Percentiles rank a stretch among this genome's conserved stretches.
These are phyloP conservation scores for Eremochloa ophiuroides DNA, from an alignment of 176 grass and related monocot species.

Conservation along the genomic window DNA sequence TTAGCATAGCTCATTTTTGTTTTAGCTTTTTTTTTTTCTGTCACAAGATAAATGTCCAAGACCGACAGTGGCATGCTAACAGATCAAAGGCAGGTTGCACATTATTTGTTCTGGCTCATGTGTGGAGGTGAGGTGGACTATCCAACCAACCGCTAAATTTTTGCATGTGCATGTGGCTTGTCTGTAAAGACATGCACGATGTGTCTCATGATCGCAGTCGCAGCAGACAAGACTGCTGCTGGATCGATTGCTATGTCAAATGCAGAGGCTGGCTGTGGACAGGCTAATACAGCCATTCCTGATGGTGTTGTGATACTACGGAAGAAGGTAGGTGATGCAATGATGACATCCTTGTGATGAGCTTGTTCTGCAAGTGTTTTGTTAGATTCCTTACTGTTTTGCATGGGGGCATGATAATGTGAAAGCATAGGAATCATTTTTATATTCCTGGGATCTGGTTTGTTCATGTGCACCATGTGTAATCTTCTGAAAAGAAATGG, in stretches of 20 bases:
- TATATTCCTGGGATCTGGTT: not conserved
- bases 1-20: too few relatives aligned
- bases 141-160: not conserved
- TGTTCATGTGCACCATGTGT: not conserved
- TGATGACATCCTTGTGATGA: not conserved
- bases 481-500: too few relatives aligned
- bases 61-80: not conserved
- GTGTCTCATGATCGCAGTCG: slow-evolving; percentile 26
- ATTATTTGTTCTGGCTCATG: not conserved
- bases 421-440: not conserved
- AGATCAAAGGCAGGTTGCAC: not conserved
- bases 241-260: slow-evolving; percentile 1
- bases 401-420: not conserved
- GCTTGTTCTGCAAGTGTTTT: not conserved
- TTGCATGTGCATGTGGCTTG: slow-evolving; percentile 11
- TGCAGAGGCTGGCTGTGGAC: not conserved
- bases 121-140: not conserved
- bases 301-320: not conserved
- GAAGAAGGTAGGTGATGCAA: slow-evolving; percentile 11
- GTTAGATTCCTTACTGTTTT: too few relatives aligned
- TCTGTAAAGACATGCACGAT: slow-evolving; percentile 1
- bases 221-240: slow-evolving; percentile 17
- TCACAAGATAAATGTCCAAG: not conserved
- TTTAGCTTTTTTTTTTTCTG: not conserved
- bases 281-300: slow-evolving; percentile 24